Evolutionary conservation across 306 rosid genomes (phyloP).

Genomic region (Amphicarpaea edgeworthii): DNA sequence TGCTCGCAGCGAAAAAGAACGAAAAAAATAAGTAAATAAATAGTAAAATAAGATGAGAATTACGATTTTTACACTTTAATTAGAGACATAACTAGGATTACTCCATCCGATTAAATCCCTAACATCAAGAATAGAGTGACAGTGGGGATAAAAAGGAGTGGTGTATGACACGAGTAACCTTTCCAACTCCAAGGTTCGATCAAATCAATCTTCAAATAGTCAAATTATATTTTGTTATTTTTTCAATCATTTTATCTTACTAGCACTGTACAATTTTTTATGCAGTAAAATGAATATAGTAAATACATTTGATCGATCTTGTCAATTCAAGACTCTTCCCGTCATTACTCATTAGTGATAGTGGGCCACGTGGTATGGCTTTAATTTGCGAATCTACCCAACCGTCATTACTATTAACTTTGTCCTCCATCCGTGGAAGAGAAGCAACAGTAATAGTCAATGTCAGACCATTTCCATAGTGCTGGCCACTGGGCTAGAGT

Average conservation of each 20-base stretch:
- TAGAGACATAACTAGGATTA: too few species aligned
- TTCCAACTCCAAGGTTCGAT: too few species aligned
- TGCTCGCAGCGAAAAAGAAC: too few species aligned
- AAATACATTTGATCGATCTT: neutral
- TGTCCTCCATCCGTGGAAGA: neutral
- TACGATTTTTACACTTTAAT: too few species aligned
- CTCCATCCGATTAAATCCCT: too few species aligned
- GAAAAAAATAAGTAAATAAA: too few species aligned
- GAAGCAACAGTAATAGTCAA: constrained; percentile 15
- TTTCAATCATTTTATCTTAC: neutral
- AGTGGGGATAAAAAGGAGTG: too few species aligned
- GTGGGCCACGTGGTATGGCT: constrained; percentile 37
- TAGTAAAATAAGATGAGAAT: too few species aligned
- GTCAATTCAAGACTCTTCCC: neutral
- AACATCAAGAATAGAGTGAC: too few species aligned
- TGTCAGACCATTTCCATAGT: constrained; percentile 40
- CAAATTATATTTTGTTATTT: neutral
- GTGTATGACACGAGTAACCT: too few species aligned
- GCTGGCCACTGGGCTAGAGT: too few species aligned
- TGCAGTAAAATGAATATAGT: neutral
- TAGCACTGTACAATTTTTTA: neutral
- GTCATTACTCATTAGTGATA: constrained; percentile 6
- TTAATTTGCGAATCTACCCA: constrained; percentile 41
- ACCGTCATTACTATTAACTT: constrained; percentile 6
- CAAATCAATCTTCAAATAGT: too few species aligned